phyloP scores from a whole-genome alignment of 2,329 filamentous ascomycete species.

The Fusarium chuoi region DNA sequence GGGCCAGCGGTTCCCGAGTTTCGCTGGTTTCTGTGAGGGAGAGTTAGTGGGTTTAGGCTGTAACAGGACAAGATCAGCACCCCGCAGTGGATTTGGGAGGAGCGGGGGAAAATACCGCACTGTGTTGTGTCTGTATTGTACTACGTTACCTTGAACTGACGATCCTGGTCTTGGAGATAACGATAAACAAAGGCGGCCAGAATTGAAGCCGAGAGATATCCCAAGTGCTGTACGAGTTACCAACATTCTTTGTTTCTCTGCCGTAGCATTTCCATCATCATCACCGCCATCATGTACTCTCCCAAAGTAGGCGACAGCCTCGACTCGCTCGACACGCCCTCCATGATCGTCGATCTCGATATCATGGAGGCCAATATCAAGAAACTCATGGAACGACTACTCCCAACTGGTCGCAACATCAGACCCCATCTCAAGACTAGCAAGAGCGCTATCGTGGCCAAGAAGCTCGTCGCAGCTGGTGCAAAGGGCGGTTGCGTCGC shows the following conservation, averaged over 20 bases:
- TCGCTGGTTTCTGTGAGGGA: constrained; percentile 13
- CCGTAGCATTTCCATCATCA: background rate
- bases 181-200: background rate
- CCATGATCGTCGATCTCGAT: constrained; percentile 65
- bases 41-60: too few species aligned
- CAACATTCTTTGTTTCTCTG: background rate
- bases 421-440: constrained; percentile 35
- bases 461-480: constrained; percentile 27
- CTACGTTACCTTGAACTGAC: constrained; percentile 6
- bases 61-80: background rate
- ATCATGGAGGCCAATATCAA: constrained; percentile 62
- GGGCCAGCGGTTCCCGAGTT: constrained; percentile 15
- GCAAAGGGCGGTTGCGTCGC: constrained; percentile 33
- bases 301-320: constrained; percentile 20
- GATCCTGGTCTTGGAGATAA: background rate
- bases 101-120: constrained; percentile 4
- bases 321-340: constrained; percentile 60
- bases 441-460: constrained; percentile 17
- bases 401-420: constrained; percentile 51
- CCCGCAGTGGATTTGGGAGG: background rate
- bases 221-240: too few species aligned
- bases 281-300: constrained; percentile 2
- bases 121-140: background rate
- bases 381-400: constrained; percentile 56
- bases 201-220: background rate